Percentiles rank a stretch among this genome's conserved stretches.
Conservation (phyloP, 768 basidiomycete species). For the Amanita brunnescens region DNA sequence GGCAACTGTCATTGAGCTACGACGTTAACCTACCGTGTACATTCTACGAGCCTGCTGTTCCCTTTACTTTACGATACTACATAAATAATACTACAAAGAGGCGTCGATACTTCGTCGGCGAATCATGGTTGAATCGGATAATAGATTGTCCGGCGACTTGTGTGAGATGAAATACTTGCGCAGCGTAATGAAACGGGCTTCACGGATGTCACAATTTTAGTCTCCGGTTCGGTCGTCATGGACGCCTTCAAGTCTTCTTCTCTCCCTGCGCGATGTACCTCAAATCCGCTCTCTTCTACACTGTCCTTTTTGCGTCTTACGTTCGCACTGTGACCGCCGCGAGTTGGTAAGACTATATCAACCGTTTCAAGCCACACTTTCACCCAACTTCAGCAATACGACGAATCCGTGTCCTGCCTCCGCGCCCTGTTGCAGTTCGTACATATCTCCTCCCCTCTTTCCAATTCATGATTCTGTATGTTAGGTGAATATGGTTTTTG, state of each 20-base stretch:
- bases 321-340: not conserved
- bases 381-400: constrained; percentile 25
- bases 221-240: too few species aligned
- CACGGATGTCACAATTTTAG: too few species aligned
- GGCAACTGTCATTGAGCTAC: constrained; percentile 1
- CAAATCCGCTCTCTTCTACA: not conserved
- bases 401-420: constrained; percentile 34
- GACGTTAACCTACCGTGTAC: not conserved
- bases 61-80: not conserved
- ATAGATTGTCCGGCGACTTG: too few species aligned
- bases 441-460: not conserved
- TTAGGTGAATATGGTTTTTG: constrained; percentile 49
- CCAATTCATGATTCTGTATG: not conserved
- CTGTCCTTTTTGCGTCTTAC: not conserved
- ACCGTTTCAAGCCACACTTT: not conserved
- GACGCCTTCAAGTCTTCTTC: not conserved
- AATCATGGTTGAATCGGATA: too few species aligned
- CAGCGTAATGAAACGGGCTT: too few species aligned
- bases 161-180: too few species aligned
- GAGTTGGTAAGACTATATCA: not conserved
- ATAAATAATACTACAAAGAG: not conserved
- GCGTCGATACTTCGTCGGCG: too few species aligned
- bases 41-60: not conserved
- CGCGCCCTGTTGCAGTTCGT: constrained; percentile 47
- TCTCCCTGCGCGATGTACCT: not conserved